Conservation (phyloP, 2,329 filamentous ascomycete species). For the Epichloe scottii region DNA sequence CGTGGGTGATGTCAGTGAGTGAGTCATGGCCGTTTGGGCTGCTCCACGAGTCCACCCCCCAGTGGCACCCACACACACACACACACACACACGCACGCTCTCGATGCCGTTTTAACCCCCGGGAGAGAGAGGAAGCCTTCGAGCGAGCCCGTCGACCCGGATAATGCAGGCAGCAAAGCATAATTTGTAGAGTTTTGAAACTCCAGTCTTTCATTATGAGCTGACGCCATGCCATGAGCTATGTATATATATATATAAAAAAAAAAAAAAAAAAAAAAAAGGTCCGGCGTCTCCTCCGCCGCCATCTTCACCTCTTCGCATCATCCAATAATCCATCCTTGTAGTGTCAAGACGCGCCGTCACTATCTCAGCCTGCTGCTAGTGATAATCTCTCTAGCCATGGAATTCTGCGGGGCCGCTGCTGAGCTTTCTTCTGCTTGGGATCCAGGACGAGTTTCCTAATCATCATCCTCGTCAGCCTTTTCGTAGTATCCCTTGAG, state of each 20-base stretch:
- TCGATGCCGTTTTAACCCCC: too few species aligned
- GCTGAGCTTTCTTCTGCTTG: background rate
- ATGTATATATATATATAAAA: too few species aligned
- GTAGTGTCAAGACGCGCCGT: too few species aligned
- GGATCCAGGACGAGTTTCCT: conserved; percentile 3
- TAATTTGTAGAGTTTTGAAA: background rate
- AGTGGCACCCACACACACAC: too few species aligned
- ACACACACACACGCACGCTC: too few species aligned
- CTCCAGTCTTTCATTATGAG: background rate
- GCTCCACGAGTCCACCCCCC: too few species aligned
- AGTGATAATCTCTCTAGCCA: background rate
- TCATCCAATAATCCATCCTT: background rate
- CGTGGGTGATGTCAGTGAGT: too few species aligned
- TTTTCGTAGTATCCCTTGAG: conserved; percentile 53
- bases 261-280: too few species aligned
- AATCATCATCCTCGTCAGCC: conserved; percentile 10
- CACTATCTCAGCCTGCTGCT: background rate
- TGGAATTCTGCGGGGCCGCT: background rate
- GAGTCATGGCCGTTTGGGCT: too few species aligned
- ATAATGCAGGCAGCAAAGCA: background rate
- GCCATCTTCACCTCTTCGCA: background rate
- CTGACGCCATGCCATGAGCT: conserved; percentile 1
- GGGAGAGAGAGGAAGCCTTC: too few species aligned
- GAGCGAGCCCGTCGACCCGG: too few species aligned
- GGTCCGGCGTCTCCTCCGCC: background rate